phyloP scores from a whole-genome alignment of 2,329 filamentous ascomycete genomes.

The Neofusicoccum sp. region DNA sequence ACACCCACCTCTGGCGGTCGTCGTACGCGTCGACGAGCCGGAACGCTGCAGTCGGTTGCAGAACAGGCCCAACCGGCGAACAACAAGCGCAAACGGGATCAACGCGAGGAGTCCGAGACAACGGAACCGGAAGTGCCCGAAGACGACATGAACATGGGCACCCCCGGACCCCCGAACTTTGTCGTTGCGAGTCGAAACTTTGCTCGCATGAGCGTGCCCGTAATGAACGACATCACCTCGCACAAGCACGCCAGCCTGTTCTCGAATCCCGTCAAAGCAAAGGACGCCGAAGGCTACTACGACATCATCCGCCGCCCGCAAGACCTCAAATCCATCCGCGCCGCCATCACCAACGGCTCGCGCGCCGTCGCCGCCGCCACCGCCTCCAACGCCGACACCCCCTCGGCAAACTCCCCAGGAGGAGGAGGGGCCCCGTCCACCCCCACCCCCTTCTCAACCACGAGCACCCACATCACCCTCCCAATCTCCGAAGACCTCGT shows the following conservation, averaged over 20 bases:
- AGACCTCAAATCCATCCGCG: slow-evolving; percentile 51
- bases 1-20: slow-evolving; percentile 15
- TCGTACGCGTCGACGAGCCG: slow-evolving; percentile 28
- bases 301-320: slow-evolving; percentile 53
- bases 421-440: neutral
- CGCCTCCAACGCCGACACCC: slow-evolving; percentile 55
- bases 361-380: slow-evolving; percentile 60
- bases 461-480: slow-evolving; percentile 36
- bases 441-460: slow-evolving; percentile 28
- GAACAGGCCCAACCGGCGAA: slow-evolving; percentile 24
- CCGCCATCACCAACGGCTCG: slow-evolving; percentile 47
- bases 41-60: slow-evolving; percentile 21
- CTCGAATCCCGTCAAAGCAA: slow-evolving; percentile 48
- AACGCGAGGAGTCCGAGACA: slow-evolving; percentile 30
- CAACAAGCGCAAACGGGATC: slow-evolving; percentile 44
- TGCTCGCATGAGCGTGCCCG: slow-evolving; percentile 44
- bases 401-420: slow-evolving; percentile 60
- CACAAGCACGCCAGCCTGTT: slow-evolving; percentile 55
- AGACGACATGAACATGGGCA: slow-evolving; percentile 22
- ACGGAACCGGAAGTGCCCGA: slow-evolving; percentile 28
- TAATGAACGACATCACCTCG: slow-evolving; percentile 52
- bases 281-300: slow-evolving; percentile 51
- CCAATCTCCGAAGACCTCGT: slow-evolving; percentile 73
- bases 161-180: slow-evolving; percentile 27
- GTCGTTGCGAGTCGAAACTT: slow-evolving; percentile 51